Base-by-base conservation (phyloP, 768 basidiomycete genomes). In the Leccinum sublutescens region DNA sequence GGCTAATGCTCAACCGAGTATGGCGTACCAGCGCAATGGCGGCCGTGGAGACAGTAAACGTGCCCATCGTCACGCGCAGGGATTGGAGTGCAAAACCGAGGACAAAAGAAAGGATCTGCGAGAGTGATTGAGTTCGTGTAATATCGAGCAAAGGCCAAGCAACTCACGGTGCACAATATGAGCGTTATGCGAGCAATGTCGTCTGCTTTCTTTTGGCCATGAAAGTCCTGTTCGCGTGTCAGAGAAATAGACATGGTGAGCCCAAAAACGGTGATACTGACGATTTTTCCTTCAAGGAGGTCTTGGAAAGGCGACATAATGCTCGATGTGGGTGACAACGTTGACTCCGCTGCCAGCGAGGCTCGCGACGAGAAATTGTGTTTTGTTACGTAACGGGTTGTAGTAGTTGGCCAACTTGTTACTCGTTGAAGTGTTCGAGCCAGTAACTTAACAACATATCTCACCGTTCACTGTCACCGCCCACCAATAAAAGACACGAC, bases 271-370 rank as follows among this genome's bases (percentile, higher is more conserved):
- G 10, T 51, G 19, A 36, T 3, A 68, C 72, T 50, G 21, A 69
- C 72, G 9, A 73, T 73, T 64, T 63, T 73, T 17, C 73, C 72
- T 40, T 73, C 72, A 56, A 73, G 10, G 47, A 71, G 55, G 38
- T 66, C 62, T n/a, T 62, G 64, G 47, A 75, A 50, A 33, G 60
- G 53, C 3, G 63, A 51, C 71, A 73, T 73, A 61, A 49, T 64
- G 55, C 21, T 55, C 36, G 36, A 15, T 17, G 36, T 23, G 23
- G 15, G 25, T 51, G 56, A 62, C 51, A 67, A 6, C 23, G 48
- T 55, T 4, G 31, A 33, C 31, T 11, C 11, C 31, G 11, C 11
- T 33, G 31, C 31, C 31, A 31, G 10, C 31, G 10, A 10, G 31
- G 31, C 31, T 33, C 31, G 31, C 31, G 11, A 11, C 31, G 31